Base-by-base conservation (phyloP, 148 eudicot species). In the Tetragonia tetragonoides region DNA sequence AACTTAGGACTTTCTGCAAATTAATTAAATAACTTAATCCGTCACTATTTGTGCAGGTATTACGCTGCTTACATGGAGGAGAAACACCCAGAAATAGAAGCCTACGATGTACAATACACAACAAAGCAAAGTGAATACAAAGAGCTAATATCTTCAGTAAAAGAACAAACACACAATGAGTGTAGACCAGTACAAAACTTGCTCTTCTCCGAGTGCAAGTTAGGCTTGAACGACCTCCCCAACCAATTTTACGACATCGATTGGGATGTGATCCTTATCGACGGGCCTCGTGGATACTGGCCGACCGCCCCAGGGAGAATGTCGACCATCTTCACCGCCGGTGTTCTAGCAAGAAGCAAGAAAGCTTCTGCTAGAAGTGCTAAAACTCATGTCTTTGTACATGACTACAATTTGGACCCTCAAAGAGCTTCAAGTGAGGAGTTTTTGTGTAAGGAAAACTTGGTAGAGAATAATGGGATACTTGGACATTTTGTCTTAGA, bases 201-300 rank as follows among this genome's bases (percentile, higher is more conserved):
- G 11, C 76, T 91, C 8, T 91, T 91, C 63, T 91, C 93, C 0
- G 97, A 91, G 66, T 91, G 96, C 62, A 89, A 85, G 39, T 85
- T 91, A 10, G 96, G 90, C 59, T 75, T 91, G 5, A 91, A 91
- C 51, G 96, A 91, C 67, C 81, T 91, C 17, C 96, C 96, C 1
- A 91, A 91, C 75, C 91, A 89, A 67, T 75, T 91, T 51, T 91
- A 91, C 62, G 93, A 91, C 70, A 72, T 89, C 16, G 93, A 88
- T 7, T 91, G 96, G 96, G 93, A 91, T 75, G 82, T 91, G 9
- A 87, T 91, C 62, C 75, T 91, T 73, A 86, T 91, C 10, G 96
- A 91, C 20, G 96, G 96, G 24, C 96, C 96, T 1, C 80, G 96
- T 11, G 96, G 96, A 67, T 80, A 87, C 70, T 91, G 96, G 96